Evolutionary conservation across 805 yeast genomes (phyloP).

Genomic region (Suhomyces canberraensis): DNA sequence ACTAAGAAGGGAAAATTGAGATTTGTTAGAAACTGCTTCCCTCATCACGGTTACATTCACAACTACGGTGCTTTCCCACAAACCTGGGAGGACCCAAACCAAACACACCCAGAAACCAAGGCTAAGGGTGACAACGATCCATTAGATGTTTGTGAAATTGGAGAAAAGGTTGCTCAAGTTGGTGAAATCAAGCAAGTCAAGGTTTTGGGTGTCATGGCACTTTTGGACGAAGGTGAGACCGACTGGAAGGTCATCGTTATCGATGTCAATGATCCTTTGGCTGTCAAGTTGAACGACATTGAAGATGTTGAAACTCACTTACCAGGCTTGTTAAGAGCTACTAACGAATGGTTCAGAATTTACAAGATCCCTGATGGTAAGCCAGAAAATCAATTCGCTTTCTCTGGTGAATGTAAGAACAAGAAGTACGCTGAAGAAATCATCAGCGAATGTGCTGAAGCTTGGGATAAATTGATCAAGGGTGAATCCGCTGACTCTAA

Average conservation of each 20-base stretch:
- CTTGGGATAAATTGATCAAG: conserved; percentile 62
- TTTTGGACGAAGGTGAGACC: conserved; percentile 91
- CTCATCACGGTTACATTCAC: conserved; percentile 97
- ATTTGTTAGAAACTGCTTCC: conserved; percentile 96
- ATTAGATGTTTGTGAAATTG: conserved; percentile 48
- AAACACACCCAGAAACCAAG: conserved; percentile 59
- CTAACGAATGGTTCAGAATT: conserved; percentile 77
- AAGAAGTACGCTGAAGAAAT: conserved; percentile 56
- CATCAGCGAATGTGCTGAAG: conserved; percentile 59
- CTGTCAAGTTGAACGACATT: conserved; percentile 56
- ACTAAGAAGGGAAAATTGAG: conserved; percentile 95
- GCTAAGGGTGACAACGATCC: conserved; percentile 50
- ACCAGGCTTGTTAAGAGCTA: conserved; percentile 69
- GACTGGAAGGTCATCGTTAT: conserved; percentile 90
- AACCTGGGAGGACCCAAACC: conserved; percentile 76
- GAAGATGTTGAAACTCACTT: conserved; percentile 63
- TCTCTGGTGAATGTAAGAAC: conserved; percentile 63
- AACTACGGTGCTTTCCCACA: conserved; percentile 99
- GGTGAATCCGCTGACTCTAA: conserved; percentile 39
- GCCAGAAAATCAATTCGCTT: conserved; percentile 71
- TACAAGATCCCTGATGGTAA: conserved; percentile 79
- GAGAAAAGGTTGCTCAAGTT: conserved; percentile 43
- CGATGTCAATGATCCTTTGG: conserved; percentile 63
- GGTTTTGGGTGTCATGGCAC: conserved; percentile 71
- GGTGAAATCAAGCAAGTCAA: conserved; percentile 62